Evolutionary conservation across 2,329 filamentous ascomycete genomes (phyloP).

Genomic region (Scedosporium boydii): DNA sequence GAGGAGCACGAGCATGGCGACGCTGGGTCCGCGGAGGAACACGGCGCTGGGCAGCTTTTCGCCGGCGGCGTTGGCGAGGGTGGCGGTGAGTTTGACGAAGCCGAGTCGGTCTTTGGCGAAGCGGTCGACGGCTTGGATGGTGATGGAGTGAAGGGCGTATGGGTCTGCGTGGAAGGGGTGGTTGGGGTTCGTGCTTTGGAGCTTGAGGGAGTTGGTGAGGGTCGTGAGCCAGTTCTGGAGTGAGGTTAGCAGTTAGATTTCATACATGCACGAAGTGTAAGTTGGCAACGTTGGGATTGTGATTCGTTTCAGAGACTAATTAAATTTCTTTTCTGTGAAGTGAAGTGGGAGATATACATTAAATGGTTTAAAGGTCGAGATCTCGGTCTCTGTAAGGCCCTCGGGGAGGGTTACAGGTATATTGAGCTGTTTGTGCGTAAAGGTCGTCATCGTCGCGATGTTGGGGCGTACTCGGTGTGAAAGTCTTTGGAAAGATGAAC

Average conservation of each 20-base stretch:
- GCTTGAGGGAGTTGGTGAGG: conserved; percentile 33
- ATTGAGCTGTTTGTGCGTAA: conserved; percentile 22
- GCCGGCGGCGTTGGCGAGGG: conserved; percentile 35
- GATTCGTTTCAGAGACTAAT: too few relatives aligned
- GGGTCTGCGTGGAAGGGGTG: conserved; percentile 46
- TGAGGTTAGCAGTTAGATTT: neutral
- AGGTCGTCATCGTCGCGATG: conserved; percentile 1
- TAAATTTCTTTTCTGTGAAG: too few relatives aligned
- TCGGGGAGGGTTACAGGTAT: conserved; percentile 33
- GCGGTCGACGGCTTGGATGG: conserved; percentile 42
- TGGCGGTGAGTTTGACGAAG: conserved; percentile 46
- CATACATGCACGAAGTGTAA: neutral
- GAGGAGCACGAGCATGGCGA: conserved; percentile 50
- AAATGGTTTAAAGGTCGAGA: conserved; percentile 40
- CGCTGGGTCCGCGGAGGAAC: conserved; percentile 50
- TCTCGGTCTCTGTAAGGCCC: conserved; percentile 32
- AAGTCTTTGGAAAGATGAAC: too few relatives aligned
- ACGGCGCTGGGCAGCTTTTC: conserved; percentile 43
- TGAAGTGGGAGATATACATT: conserved; percentile 24
- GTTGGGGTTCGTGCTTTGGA: conserved; percentile 26
- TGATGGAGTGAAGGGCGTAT: conserved; percentile 40
- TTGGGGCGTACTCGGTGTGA: neutral
- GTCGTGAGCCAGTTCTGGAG: conserved; percentile 38
- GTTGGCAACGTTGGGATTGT: neutral
- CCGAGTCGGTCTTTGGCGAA: conserved; percentile 39